Percentiles rank a stretch among this genome's conserved stretches.
These are phyloP conservation scores for Medicago lupulina DNA, from an alignment of 306 rosid genomes.

Conservation along the genomic window DNA sequence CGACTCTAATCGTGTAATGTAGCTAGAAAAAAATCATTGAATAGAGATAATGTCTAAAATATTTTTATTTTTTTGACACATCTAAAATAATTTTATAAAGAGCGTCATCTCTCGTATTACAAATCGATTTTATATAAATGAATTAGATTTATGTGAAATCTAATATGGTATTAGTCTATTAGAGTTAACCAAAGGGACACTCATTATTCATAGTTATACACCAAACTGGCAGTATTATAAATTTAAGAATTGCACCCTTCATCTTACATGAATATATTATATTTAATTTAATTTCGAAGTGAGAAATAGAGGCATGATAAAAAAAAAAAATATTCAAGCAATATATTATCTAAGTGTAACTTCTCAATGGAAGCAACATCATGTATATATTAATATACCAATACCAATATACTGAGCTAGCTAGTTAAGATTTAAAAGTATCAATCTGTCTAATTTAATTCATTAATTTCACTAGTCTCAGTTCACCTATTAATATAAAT, in stretches of 20 bases:
- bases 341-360: neutral
- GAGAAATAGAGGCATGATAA: neutral
- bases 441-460: constrained; percentile 10
- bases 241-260: too few relatives aligned
- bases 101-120: neutral
- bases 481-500: neutral
- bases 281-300: neutral
- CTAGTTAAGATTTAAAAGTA: constrained; percentile 7
- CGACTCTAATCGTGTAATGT: neutral
- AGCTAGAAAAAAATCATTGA: neutral
- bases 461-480: constrained; percentile 8
- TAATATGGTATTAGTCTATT: too few relatives aligned
- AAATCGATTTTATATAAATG: neutral
- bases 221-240: too few relatives aligned
- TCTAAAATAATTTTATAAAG: too few relatives aligned
- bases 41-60: neutral
- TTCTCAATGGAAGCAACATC: constrained; percentile 38
- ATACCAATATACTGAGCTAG: constrained; percentile 24
- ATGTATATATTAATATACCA: constrained; percentile 20
- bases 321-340: neutral
- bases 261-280: neutral
- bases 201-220: neutral
- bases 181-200: neutral
- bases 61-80: too few relatives aligned
- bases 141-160: too few relatives aligned